Evolutionary conservation across 1,284 basidiomycete species (phyloP), one percentile per base, ranked within the genome.

Genomic region (Volvariella volvacea): DNA sequence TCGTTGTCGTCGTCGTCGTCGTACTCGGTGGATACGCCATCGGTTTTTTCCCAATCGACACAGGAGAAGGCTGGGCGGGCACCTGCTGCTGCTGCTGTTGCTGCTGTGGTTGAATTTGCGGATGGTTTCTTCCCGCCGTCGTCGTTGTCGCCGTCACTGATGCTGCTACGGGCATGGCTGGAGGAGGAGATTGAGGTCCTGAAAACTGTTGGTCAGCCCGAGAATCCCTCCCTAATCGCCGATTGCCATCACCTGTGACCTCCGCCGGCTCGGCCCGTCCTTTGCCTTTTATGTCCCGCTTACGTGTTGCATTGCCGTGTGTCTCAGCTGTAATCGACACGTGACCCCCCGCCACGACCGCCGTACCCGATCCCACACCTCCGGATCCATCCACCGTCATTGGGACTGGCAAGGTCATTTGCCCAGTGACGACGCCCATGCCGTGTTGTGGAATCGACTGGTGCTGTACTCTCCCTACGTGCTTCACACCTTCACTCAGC

Each of bases 21-120:
- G 25, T 28, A 6, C 6, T 28, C 16, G 55, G 52, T n/a, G 60
- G 55, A 52, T 72, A 70, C 14, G 66, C 64, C 70, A 71, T 71
- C 19, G 69, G 70, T 53, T 71, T 70, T 65, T 72, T 72, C 22
- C 70, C 70, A 48, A 70, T 70, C 31, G 69, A 70, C 22, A 71
- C 67, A 48, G 66, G 65, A 42, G 65, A 67, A 22, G 67, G 69
- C 36, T 66, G 65, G 47, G 56, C 7, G 6, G 34, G n/a, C 15
- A 36, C 6, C 14, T 15, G n/a, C 6, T 6, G 7, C 14, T 6
- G 8, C n/a, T 16, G 34, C n/a, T 36, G 63, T 55, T 61, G 60
- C 55, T 53, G 55, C 45, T 53, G 61, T 52, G 48, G 56, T 54
- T 47, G 58, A 28, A 28, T 6, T 28, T 28, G 25, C 25, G 6